Evolutionary conservation across 106 monocot genomes (phyloP).

Genomic region (Allium sativum): DNA sequence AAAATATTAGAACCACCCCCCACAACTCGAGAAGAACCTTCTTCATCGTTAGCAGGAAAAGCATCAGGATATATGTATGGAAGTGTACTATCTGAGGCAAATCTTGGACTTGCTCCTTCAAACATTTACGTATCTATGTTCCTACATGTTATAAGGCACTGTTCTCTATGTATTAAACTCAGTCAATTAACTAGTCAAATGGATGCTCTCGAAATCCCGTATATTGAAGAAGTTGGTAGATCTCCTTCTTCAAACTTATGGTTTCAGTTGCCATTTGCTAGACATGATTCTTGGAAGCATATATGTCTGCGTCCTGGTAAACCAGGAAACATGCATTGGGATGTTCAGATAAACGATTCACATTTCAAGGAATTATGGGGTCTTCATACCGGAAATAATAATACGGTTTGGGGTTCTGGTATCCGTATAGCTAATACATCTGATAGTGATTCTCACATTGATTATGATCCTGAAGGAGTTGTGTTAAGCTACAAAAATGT

Average conservation of each 20-base stretch:
- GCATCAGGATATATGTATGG: slow-evolving; percentile 35
- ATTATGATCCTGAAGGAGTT: slow-evolving; percentile 79
- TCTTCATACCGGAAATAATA: slow-evolving; percentile 56
- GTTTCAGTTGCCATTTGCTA: slow-evolving; percentile 78
- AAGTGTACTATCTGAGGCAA: slow-evolving; percentile 50
- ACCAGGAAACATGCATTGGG: slow-evolving; percentile 92
- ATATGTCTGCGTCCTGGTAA: slow-evolving; percentile 89
- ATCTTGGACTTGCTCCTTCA: slow-evolving; percentile 43
- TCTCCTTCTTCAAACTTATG: slow-evolving; percentile 72
- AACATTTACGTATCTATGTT: slow-evolving; percentile 59
- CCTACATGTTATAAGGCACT: slow-evolving; percentile 83
- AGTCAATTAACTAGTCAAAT: slow-evolving; percentile 87
- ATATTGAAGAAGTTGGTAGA: slow-evolving; percentile 87
- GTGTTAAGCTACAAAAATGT: slow-evolving; percentile 63
- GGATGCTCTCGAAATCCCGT: slow-evolving; percentile 90
- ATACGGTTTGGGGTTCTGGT: slow-evolving; percentile 66
- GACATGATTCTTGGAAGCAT: slow-evolving; percentile 69
- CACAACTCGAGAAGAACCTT: slow-evolving; percentile 11
- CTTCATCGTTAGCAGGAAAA: slow-evolving; percentile 16
- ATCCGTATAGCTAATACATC: slow-evolving; percentile 89
- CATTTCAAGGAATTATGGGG: slow-evolving; percentile 94
- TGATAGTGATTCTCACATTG: slow-evolving; percentile 89
- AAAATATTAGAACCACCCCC: slow-evolving; percentile 31
- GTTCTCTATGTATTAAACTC: slow-evolving; percentile 93
- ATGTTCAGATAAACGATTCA: slow-evolving; percentile 82